These are phyloP conservation scores for Iberis amara DNA, from an alignment of 441 rosid species.

Conservation along the genomic window DNA sequence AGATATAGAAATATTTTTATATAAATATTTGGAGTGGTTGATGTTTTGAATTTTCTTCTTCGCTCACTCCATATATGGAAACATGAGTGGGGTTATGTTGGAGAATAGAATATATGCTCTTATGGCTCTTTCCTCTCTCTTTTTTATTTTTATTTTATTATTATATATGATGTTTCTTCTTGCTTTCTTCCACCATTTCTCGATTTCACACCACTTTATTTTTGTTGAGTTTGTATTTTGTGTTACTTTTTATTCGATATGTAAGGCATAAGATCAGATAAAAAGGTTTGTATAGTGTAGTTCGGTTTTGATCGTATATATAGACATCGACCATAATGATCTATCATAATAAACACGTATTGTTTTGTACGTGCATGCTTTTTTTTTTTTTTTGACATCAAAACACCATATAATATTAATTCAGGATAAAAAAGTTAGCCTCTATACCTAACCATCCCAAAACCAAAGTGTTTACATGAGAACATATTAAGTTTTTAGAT, in stretches of 20 bases:
- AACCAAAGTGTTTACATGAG: too few species aligned
- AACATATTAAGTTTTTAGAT: too few species aligned
- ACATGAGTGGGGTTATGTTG: slow-evolving; percentile 73
- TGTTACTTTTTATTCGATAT: slow-evolving; percentile 43
- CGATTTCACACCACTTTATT: slow-evolving; percentile 27
- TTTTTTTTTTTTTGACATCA: too few species aligned
- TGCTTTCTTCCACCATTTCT: slow-evolving; percentile 24
- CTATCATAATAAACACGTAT: too few species aligned
- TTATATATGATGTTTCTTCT: slow-evolving; percentile 9
- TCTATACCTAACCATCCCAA: too few species aligned
- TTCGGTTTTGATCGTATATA: slow-evolving; percentile 17
- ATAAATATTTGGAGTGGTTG: slow-evolving; percentile 36
- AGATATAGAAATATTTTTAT: slow-evolving; percentile 21
- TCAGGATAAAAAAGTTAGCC: too few species aligned
- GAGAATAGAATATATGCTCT: slow-evolving; percentile 86
- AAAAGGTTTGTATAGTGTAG: slow-evolving; percentile 17
- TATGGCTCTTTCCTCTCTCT: slow-evolving; percentile 52
- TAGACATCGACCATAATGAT: too few species aligned
- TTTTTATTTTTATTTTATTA: too few species aligned
- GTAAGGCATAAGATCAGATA: slow-evolving; percentile 55
- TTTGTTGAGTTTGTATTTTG: slow-evolving; percentile 18
- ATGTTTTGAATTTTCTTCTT: slow-evolving; percentile 32
- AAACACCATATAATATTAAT: too few species aligned
- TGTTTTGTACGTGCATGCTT: slow-evolving; percentile 3
- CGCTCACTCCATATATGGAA: slow-evolving; percentile 85